Conservation (phyloP, 345 rosid genomes). For the Microcos paniculata region DNA sequence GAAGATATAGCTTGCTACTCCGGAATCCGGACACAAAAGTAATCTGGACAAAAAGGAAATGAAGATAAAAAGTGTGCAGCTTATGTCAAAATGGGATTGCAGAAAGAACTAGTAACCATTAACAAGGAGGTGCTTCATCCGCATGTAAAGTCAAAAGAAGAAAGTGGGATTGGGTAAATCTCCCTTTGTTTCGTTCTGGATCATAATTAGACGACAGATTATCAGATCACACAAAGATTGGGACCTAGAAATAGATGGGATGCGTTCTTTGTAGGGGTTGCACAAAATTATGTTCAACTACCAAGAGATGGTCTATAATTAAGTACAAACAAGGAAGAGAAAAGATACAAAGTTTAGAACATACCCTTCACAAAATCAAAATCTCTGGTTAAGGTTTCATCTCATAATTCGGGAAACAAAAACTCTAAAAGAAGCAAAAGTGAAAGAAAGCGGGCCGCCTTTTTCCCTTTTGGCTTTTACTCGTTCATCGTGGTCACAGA, state of each 20-base stretch:
- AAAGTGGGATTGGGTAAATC: not conserved
- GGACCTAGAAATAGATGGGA: not conserved
- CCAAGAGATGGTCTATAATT: not conserved
- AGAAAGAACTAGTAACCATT: not conserved
- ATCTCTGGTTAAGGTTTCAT: slow-evolving; percentile 7
- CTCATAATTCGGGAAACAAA: slow-evolving; percentile 4
- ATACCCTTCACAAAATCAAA: slow-evolving; percentile 24
- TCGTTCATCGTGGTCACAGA: slow-evolving; percentile 7
- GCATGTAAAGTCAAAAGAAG: not conserved
- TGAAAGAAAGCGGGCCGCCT: not conserved
- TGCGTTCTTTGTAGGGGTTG: too few relatives aligned
- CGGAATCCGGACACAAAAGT: not conserved
- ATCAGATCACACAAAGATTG: slow-evolving; percentile 17
- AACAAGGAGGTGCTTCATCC: not conserved
- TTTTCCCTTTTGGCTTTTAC: not conserved
- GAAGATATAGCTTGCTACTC: not conserved
- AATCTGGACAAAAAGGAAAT: slow-evolving; percentile 8
- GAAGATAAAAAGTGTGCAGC: not conserved
- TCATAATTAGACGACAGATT: not conserved
- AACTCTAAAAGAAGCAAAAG: not conserved
- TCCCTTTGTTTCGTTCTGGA: not conserved
- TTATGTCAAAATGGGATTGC: not conserved
- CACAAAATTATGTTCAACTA: not conserved
- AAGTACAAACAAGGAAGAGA: not conserved
- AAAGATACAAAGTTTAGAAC: not conserved